Evolutionary conservation across 2,329 filamentous ascomycete species (phyloP).

Genomic region (Sarocladiaceae sp.): DNA sequence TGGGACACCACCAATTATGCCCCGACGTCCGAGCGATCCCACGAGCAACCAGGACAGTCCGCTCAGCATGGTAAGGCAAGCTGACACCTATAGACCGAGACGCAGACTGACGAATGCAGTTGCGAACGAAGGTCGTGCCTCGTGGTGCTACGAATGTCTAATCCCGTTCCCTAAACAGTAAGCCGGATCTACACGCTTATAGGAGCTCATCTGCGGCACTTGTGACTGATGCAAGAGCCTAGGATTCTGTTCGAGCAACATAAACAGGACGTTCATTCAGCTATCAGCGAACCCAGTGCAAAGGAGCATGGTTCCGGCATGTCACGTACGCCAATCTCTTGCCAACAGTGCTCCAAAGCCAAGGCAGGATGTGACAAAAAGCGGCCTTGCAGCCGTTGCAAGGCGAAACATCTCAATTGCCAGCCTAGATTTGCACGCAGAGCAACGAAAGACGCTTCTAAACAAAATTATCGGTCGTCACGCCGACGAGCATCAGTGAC

Average conservation of each 20-base stretch:
- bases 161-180: background rate
- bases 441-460: background rate
- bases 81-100: too few species aligned
- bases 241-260: background rate
- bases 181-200: too few species aligned
- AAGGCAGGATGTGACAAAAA: constrained; percentile 9
- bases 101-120: too few species aligned
- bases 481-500: background rate
- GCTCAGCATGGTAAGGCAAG: too few species aligned
- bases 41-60: too few species aligned
- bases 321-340: background rate
- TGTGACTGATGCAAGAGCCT: too few species aligned
- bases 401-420: background rate
- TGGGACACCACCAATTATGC: too few species aligned
- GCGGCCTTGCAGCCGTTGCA: constrained; percentile 2
- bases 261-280: background rate
- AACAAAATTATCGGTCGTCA: background rate
- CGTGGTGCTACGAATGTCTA: background rate
- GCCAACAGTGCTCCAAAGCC: constrained; percentile 4
- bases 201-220: too few species aligned
- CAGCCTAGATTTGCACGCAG: constrained; percentile 4
- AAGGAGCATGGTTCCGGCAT: background rate
- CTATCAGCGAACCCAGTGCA: too few species aligned
- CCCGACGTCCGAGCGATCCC: too few species aligned
- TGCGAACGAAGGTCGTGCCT: too few species aligned